Conservation (phyloP, 2,329 filamentous ascomycete genomes). For the Aspergillus viridinutans region DNA sequence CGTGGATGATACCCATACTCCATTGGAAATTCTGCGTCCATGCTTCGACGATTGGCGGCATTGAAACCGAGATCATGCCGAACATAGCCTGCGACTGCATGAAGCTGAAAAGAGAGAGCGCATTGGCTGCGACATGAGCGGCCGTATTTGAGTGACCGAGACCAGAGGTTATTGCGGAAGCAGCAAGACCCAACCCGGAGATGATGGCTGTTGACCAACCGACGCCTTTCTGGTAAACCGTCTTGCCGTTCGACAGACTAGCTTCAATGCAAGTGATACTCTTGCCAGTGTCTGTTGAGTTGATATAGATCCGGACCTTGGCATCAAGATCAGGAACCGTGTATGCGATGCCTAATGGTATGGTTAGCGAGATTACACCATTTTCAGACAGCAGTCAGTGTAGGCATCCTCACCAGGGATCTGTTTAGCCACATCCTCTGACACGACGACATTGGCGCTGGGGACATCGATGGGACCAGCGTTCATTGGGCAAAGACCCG, state of each 20-base stretch:
- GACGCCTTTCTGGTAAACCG: slow-evolving; percentile 81
- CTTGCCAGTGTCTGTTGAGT: slow-evolving; percentile 58
- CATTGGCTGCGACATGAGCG: slow-evolving; percentile 89
- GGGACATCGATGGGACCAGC: slow-evolving; percentile 71
- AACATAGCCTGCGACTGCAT: slow-evolving; percentile 93
- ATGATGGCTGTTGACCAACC: slow-evolving; percentile 88
- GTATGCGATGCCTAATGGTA: slow-evolving; percentile 66
- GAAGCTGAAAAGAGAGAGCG: slow-evolving; percentile 88
- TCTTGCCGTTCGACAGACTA: slow-evolving; percentile 83
- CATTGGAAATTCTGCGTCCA: slow-evolving; percentile 99
- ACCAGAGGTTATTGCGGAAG: slow-evolving; percentile 84
- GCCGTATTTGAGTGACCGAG: slow-evolving; percentile 91
- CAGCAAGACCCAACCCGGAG: slow-evolving; percentile 74
- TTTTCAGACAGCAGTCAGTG: not conserved
- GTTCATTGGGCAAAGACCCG: slow-evolving; percentile 86
- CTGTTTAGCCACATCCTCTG: slow-evolving; percentile 52
- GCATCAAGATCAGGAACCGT: slow-evolving; percentile 88
- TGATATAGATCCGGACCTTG: slow-evolving; percentile 76
- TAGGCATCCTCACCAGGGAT: slow-evolving; percentile 58
- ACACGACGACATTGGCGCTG: slow-evolving; percentile 63
- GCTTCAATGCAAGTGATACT: slow-evolving; percentile 84
- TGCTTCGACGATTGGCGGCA: slow-evolving; percentile 82
- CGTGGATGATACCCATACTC: slow-evolving; percentile 91
- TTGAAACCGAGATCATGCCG: slow-evolving; percentile 72
- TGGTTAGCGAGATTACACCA: slow-evolving; percentile 4